Evolutionary conservation across 2,329 filamentous ascomycete species (phyloP), one percentile per base, ranked within the genome.

Genomic region (Delphinella strobiligena): DNA sequence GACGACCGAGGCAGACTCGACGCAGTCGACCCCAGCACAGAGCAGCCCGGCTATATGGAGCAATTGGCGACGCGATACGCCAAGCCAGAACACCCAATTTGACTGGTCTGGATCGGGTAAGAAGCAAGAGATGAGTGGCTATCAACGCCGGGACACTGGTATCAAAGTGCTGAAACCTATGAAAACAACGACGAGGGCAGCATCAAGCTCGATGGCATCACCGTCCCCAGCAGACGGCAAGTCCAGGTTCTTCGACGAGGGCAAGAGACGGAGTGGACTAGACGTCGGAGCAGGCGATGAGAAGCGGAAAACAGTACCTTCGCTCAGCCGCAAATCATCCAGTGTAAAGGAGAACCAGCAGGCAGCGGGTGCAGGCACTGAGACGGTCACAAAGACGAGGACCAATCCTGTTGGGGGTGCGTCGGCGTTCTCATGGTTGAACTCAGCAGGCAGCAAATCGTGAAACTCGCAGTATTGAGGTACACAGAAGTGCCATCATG

Each of bases 351-450:
- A 38, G 1, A 12, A 14, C 14, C 15, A 22, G 18, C 31, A 45
- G 12, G 38, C 49, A n/a, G 37, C 38, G 24, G 38, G 31, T 19
- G 38, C 41, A n/a, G 38, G 38, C 14, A 36, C 36, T n/a, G 36
- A 36, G 10, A 35, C 40, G 15, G 37, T 40, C n/a, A 38, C 48
- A 11, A 59, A 58, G 50, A 54, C 50, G 32, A 56, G 57, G 39
- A 69, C 76, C 22, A 96, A 96, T 54, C 89, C 91, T 0, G 75
- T 94, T 14, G 89, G 89, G 7, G 84, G 84, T n/a, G 89, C 83
- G 11, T 91, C 85, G 43, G 89, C 89, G 2, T 96, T 96, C 64
- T 80, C 83, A 10, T 96, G 88, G 88, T 80, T 95, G 67, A 89
- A 82, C 31, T 35, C 49, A 11, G 47, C 45, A 8, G 45, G 45